These are phyloP conservation scores for Aureococcus anophagefferens DNA, from an alignment of 108 stramenopile species.

Conservation along the genomic window DNA sequence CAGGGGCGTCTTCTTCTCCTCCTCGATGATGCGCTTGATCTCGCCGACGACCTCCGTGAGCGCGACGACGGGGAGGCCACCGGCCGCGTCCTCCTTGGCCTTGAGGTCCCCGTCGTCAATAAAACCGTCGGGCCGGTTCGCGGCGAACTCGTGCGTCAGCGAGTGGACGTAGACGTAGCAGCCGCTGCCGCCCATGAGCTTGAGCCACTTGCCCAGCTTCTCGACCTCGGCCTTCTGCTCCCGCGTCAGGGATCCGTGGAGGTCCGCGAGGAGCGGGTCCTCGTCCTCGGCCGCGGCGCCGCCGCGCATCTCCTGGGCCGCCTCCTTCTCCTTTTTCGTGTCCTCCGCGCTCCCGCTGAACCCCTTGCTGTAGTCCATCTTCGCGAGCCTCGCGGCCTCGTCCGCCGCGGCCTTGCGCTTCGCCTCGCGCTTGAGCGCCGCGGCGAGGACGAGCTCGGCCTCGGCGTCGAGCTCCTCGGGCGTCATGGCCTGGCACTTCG, in stretches of 20 bases:
- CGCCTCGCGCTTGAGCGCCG: too few relatives aligned
- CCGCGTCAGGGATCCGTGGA: too few relatives aligned
- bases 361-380: background rate
- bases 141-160: background rate
- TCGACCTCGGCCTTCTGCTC: too few relatives aligned
- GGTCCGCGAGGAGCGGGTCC: background rate
- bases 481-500: too few relatives aligned
- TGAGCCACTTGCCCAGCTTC: background rate
- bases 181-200: background rate
- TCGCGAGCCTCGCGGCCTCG: too few relatives aligned
- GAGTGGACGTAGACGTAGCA: constrained; percentile 13
- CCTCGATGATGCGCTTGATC: constrained; percentile 5
- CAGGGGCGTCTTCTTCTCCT: constrained; percentile 13
- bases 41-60: background rate
- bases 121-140: constrained; percentile 7
- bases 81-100: background rate
- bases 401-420: background rate
- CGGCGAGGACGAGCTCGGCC: too few relatives aligned
- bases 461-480: too few relatives aligned
- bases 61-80: background rate
- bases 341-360: constrained; percentile 14
- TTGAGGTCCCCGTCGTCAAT: background rate
- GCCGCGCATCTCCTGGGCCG: constrained; percentile 3
- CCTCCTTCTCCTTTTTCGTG: constrained; percentile 13
- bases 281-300: background rate